Evolutionary conservation across 2,329 filamentous ascomycete species (phyloP), one percentile per base, ranked within the genome.

Genomic region (Talaromyces rugulosus): DNA sequence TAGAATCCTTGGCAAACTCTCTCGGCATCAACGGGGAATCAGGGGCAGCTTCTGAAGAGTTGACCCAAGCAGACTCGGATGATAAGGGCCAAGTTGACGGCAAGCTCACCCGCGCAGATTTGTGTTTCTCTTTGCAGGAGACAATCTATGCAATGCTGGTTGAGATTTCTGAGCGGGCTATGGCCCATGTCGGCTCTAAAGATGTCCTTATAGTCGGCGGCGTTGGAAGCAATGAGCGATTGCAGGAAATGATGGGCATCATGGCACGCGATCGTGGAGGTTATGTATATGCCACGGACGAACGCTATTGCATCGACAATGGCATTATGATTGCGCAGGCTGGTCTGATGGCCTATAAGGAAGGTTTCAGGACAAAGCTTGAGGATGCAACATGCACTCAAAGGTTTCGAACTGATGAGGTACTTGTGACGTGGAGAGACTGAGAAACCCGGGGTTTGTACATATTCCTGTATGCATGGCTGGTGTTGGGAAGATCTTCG

Each of bases 291-390:
- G 93, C 95, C 28, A 98, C 94, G 0, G 95, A 99, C 74, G 95
- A 99, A 81, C 84, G 95, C 53, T 99, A 96, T 75, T 99, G 95
- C 75, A 99, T 99, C 69, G 95, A 99, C 77, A 99, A 99, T 71
- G 95, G 95, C 56, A 98, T 99, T 73, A 99, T 99, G 95, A 99
- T 99, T 79, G 95, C 95, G 1, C 94, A 99, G 75, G 95, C 95
- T 1, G 95, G 95, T 2, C 77, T 99, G 69, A 75, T 97, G 70
- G 93, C 93, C 1, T 95, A 90, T 74, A 83, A 88, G 75, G 93
- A 87, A 16, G 94, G 94, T 1, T 92, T 92, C 72, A 82, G 78
- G 63, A 97, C 92, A 1, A 79, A 84, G 7, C 74, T 98, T 54
- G 87, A 89, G 65, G 90, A 97, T 52, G 94, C 89, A 68, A 91